A percentile compares a stretch with the other conserved stretches of the same genome.
phyloP scores from a whole-genome alignment of 106 monocot species.

The Dendrobium catenatum region DNA sequence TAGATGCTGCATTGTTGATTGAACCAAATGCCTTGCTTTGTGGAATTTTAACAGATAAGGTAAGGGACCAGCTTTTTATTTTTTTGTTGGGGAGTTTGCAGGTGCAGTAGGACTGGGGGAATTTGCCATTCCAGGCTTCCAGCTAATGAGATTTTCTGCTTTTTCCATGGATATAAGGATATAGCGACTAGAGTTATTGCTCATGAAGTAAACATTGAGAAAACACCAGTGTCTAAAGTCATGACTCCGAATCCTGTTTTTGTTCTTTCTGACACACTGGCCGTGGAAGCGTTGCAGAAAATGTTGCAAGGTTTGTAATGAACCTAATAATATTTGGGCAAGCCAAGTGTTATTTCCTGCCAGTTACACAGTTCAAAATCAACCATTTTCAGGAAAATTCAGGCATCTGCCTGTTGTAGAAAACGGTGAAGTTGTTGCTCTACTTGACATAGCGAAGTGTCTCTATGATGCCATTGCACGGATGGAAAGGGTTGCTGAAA shows the following conservation, averaged over 20 bases:
- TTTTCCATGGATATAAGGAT: constrained; percentile 39
- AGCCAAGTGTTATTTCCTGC: not conserved
- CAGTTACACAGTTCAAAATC: not conserved
- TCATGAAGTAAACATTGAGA: constrained; percentile 67
- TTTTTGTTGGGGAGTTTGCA: not conserved
- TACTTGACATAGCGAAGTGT: constrained; percentile 90
- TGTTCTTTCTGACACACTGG: constrained; percentile 83
- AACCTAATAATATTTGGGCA: not conserved
- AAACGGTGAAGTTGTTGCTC: constrained; percentile 84
- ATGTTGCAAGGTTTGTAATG: constrained; percentile 75
- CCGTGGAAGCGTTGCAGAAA: constrained; percentile 90
- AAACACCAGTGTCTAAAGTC: constrained; percentile 78
- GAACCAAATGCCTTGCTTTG: constrained; percentile 93
- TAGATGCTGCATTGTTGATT: constrained; percentile 79
- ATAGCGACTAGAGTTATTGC: constrained; percentile 79
- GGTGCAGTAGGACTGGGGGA: not conserved
- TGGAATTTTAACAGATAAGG: constrained; percentile 91
- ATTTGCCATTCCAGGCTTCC: not conserved
- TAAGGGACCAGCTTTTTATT: constrained; percentile 9
- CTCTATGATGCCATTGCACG: constrained; percentile 93
- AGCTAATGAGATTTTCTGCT: not conserved
- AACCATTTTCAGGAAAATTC: constrained; percentile 59
- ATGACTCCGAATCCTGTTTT: constrained; percentile 86
- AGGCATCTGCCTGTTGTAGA: constrained; percentile 92
- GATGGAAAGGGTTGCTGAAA: constrained; percentile 88